These are phyloP conservation scores for Heliosperma pusillum DNA, from an alignment of 148 eudicot species.

Conservation along the genomic window DNA sequence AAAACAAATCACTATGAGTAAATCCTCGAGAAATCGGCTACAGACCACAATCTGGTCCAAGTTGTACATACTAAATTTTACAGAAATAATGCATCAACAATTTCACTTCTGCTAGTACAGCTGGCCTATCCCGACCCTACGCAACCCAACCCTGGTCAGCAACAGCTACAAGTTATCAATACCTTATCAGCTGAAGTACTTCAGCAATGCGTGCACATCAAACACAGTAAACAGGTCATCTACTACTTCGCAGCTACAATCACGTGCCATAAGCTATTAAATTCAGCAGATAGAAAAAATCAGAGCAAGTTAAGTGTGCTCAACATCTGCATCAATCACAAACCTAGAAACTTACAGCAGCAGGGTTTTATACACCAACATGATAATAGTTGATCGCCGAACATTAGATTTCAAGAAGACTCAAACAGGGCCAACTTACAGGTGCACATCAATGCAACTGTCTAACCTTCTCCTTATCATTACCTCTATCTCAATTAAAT, in stretches of 20 bases:
- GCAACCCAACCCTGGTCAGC: conserved; percentile 18
- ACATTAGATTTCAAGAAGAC: conserved; percentile 1
- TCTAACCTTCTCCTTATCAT: conserved; percentile 6
- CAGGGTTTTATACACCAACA: neutral
- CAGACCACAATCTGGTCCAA: no score
- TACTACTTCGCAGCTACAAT: conserved; percentile 40
- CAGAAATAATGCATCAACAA: neutral
- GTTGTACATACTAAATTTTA: no score
- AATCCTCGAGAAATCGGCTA: neutral
- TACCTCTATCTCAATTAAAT: neutral
- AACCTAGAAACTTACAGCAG: neutral
- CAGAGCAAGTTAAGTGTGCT: conserved; percentile 6
- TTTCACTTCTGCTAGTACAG: neutral
- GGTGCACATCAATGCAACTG: neutral
- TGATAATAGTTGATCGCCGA: neutral
- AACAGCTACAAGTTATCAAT: conserved; percentile 13
- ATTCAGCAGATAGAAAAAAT: conserved; percentile 17
- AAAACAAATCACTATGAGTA: neutral
- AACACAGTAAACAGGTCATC: conserved; percentile 25
- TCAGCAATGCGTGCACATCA: conserved; percentile 8
- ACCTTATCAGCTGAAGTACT: conserved; percentile 5
- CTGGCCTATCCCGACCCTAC: neutral
- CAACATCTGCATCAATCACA: conserved; percentile 12
- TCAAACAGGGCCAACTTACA: neutral
- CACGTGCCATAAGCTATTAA: conserved; percentile 30